Base-by-base conservation (phyloP, 192 early-diverging fungal species). In the Radiomyces spectabilis region DNA sequence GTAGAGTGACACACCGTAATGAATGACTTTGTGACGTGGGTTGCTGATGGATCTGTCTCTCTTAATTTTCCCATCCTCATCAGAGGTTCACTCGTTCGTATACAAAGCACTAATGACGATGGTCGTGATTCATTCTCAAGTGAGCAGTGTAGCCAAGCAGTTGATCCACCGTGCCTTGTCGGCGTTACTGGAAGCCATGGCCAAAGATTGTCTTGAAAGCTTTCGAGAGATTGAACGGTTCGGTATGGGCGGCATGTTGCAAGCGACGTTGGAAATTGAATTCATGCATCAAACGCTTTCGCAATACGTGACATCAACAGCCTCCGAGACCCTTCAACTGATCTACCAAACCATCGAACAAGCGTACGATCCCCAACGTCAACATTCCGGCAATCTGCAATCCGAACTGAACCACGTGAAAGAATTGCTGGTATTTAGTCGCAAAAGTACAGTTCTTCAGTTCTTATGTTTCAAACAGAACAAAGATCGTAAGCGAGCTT, bases 241-340 rank as follows among this genome's bases (percentile, higher is more conserved):
- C 65, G 91, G 91, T 53, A 85, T 82, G 55, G 89, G 86, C 27
- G 95, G 95, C 6, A 91, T 93, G 85, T 65, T 97, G 39, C 95
- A 95, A 76, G 92, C 89, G n/a, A 90, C 87, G 5, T 68, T 95
- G 5, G 95, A 98, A 69, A 88, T 85, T 47, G 84, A 93, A 65
- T 88, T 95, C 51, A 83, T 97, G 60, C 82, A 91, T 56, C 86
- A 85, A 63, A 91, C 86, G 1, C 60, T 98, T 30, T 66, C 82
- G 18, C 74, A 81, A 56, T 98, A 90, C 68, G 75, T 90, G 54
- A 84, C 80, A 4, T 65, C 80, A 12, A 54, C 70, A 13, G 81
- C 89, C 5, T 73, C 72, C 34, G 75, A 85, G 53, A 75, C 86
- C 29, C 71, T 95, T 53, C 77, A 80, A 31, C 76, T 84, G 41